phyloP scores from a whole-genome alignment of 2,329 filamentous ascomycete species.

The Verticillium alfalfae region DNA sequence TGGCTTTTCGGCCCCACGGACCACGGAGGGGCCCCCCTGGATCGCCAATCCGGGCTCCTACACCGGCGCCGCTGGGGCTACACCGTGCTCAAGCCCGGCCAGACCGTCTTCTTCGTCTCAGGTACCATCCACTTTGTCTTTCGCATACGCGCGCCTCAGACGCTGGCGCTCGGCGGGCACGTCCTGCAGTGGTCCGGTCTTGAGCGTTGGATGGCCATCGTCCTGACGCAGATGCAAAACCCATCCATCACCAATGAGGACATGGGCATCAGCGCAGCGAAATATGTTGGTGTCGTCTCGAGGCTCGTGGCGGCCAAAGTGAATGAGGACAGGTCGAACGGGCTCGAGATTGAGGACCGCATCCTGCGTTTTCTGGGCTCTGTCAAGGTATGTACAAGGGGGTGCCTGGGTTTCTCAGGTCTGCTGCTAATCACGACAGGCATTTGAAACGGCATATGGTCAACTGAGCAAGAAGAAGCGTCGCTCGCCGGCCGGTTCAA shows the following conservation, averaged over 20 bases:
- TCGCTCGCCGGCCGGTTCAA: constrained; percentile 19
- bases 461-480: background rate
- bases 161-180: constrained; percentile 26
- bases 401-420: no score
- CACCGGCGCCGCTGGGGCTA: constrained; percentile 23
- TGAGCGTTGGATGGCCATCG: constrained; percentile 29
- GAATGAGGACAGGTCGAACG: background rate
- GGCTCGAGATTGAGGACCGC: background rate
- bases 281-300: background rate
- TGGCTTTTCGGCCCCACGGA: constrained; percentile 21
- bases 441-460: background rate
- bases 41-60: constrained; percentile 9
- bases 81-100: constrained; percentile 22
- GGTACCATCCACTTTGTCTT: constrained; percentile 29
- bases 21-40: constrained; percentile 18
- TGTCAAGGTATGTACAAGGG: background rate
- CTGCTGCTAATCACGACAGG: background rate
- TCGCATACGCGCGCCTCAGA: constrained; percentile 16
- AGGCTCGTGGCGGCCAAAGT: constrained; percentile 1
- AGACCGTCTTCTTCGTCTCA: constrained; percentile 25
- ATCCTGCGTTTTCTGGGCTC: constrained; percentile 1
- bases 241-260: constrained; percentile 4
- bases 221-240: background rate
- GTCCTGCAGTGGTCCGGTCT: constrained; percentile 22
- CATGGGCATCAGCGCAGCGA: background rate